Base-by-base conservation (phyloP, 1,284 basidiomycete genomes). In the Thelephora terrestris region DNA sequence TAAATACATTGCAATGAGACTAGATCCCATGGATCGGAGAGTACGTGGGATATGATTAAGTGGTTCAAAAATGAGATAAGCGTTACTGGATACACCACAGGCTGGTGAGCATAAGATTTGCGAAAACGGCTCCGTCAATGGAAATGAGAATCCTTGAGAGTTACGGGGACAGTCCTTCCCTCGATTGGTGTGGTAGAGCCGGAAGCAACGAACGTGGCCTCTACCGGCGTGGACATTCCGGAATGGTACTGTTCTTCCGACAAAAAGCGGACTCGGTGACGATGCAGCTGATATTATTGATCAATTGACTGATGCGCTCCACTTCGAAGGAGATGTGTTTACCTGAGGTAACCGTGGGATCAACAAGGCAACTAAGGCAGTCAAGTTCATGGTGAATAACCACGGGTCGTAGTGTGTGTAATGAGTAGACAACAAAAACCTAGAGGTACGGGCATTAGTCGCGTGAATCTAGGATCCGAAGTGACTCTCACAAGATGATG, bases 301-400 rank as follows among this genome's bases (percentile, higher is more conserved):
- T 47, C 50, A 46, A 43, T 12, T 12, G 43, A 34, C 16, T 12
- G 43, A 34, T 39, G 38, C 43, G 18, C 16, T 48, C 25, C 40
- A 27, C 10, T 46, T 37, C 34, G 40, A 25, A 35, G 7, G 17
- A 48, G 25, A 17, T 29, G 23, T 43, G 51, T 65, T 50, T 64
- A 91, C 87, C 70, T 88, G 80, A 42, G 95, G 95, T n/a, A 99
- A 76, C 69, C 99, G 99, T 42, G 96, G 94, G 59, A 98, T 85
- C 45, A 99, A 78, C 47, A 91, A 83, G 47, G 91, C 70, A 32
- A 95, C 70, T 25, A 96, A 77, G 1, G 91, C 88, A 2, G 81
- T 74, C 55, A 99, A 76, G 64, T 99, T 99, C 61, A 99, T 72
- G 20, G 87, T 82, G 63, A 99, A 99, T 37, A 96, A 64, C 75